Evolutionary conservation across 2,329 filamentous ascomycete genomes (phyloP), one percentile per base, ranked within the genome.

Genomic region (Neonectria ditissima): DNA sequence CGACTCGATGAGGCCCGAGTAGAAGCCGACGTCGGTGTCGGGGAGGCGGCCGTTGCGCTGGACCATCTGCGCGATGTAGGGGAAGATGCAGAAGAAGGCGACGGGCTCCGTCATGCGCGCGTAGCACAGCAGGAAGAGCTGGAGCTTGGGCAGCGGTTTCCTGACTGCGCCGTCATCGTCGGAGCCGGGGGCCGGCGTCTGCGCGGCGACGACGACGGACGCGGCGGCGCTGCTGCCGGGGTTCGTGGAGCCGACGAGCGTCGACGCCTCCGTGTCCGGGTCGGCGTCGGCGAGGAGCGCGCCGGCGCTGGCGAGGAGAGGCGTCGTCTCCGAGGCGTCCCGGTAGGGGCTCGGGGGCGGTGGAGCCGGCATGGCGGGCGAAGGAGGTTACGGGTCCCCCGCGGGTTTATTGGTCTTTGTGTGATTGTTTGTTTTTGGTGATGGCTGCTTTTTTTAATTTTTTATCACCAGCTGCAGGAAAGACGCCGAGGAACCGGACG

Each of bases 1-100:
- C 43, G 87, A 87, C 80, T 91, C 89, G 74, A 95, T 93, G 13
- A 94, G 80, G 2, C 92, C 92, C 61, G 84, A 88, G 81, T 93
- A 95, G 80, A 94, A 95, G 2, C 92, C 92, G 4, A 93, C 88
- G 75, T 93, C 89, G n/a, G 84, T 79, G 47, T 87, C 80, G 1
- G 83, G 76, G 2, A 95, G 78, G 11, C 82, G 73, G 10, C 91
- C 91, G 62, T 89, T 90, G 60, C 86, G 82, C 76, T 87, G 81
- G 39, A 92, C 88, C 92, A 95, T 95, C 73, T 90, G 82, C 72
- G 89, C 92, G 77, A 96, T 86, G 78, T 92, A 95, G 1, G 92
- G 91, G 71, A 95, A 92, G 75, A 95, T 93, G 75, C 85, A 88
- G 81, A 94, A 95, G 80, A 93, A 95, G n/a, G 91, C 91, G 43